Conservation (phyloP, 768 basidiomycete species). For the Rossbeevera mucosa region DNA sequence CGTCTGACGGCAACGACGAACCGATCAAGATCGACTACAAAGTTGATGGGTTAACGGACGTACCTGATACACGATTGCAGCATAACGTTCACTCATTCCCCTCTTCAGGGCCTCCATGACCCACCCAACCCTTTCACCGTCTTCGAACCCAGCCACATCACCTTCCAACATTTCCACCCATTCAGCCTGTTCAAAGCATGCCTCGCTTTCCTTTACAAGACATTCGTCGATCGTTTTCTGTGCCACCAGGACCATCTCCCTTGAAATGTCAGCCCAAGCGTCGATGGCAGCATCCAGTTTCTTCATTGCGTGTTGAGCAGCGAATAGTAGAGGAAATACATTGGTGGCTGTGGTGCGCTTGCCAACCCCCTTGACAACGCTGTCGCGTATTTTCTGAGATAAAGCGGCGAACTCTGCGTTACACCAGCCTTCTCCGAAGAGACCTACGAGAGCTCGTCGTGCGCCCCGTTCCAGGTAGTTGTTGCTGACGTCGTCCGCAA, state of each 20-base stretch:
- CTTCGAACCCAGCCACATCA: constrained; percentile 71
- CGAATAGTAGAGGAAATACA: constrained; percentile 63
- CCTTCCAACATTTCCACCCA: constrained; percentile 74
- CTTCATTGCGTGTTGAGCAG: constrained; percentile 55
- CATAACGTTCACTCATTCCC: constrained; percentile 61
- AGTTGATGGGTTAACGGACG: constrained; percentile 5
- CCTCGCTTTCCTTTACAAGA: constrained; percentile 53
- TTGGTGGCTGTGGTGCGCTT: constrained; percentile 65
- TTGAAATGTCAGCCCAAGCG: constrained; percentile 34
- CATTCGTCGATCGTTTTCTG: constrained; percentile 61
- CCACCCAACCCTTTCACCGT: constrained; percentile 73
- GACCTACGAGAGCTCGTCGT: constrained; percentile 68
- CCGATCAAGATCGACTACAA: neutral
- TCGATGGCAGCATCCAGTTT: constrained; percentile 58
- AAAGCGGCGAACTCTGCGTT: constrained; percentile 74
- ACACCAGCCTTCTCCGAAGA: constrained; percentile 90
- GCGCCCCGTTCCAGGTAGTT: constrained; percentile 64
- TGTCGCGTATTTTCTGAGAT: constrained; percentile 58
- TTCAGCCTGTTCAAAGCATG: constrained; percentile 62
- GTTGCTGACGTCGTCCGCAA: constrained; percentile 74
- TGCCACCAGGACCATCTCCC: constrained; percentile 62
- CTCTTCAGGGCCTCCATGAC: constrained; percentile 62
- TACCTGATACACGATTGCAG: constrained; percentile 74
- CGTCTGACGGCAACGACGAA: constrained; percentile 37
- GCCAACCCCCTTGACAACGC: constrained; percentile 66